Evolutionary conservation across 768 basidiomycete species (phyloP).

Genomic region (Leccinum incarnatum): DNA sequence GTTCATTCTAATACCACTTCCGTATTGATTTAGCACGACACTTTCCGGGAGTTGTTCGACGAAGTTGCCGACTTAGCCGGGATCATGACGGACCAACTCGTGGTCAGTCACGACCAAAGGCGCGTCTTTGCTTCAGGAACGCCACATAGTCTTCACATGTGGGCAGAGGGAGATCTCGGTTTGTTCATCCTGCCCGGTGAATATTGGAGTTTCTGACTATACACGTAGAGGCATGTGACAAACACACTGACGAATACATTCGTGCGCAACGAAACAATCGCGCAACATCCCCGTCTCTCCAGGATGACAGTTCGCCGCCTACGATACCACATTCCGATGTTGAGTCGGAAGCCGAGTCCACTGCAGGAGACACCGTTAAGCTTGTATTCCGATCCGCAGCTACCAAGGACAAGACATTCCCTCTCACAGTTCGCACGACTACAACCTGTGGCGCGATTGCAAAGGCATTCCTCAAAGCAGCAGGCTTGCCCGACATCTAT

Average conservation of each 20-base stretch:
- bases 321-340: constrained; percentile 26
- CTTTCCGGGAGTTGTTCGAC: constrained; percentile 63
- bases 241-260: constrained; percentile 60
- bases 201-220: constrained; percentile 8
- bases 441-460: constrained; percentile 78
- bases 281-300: constrained; percentile 21
- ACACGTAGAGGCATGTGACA: constrained; percentile 61
- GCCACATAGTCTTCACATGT: constrained; percentile 62
- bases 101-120: constrained; percentile 59
- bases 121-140: constrained; percentile 70
- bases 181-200: constrained; percentile 17
- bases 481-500: constrained; percentile 58
- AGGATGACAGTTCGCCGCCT: constrained; percentile 13
- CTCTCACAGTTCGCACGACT: constrained; percentile 66
- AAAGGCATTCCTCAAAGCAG: constrained; percentile 69
- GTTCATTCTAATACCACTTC: neutral
- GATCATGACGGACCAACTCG: constrained; percentile 48
- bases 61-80: constrained; percentile 59
- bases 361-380: constrained; percentile 53
- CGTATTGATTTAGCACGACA: constrained; percentile 48
- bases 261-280: constrained; percentile 38
- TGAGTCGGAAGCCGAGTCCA: constrained; percentile 37
- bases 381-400: constrained; percentile 58
- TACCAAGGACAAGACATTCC: constrained; percentile 50
- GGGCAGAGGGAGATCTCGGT: constrained; percentile 70